A percentile compares a stretch with the other conserved stretches of the same genome.
Conservation (phyloP, 306 rosid species). For the Cucumis sativus region Cucumber_9930_V3 NC_026655.2:22679001-22679500, state of each 20-base stretch:
- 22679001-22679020: neutral
- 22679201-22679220: constrained; percentile 11
- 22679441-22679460: neutral
- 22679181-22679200: neutral
- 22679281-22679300: constrained; percentile 82
- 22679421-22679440: neutral
- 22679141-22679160: neutral
- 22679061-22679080: neutral
- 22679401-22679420: neutral
- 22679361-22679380: neutral
- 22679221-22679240: constrained; percentile 59
- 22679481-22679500: neutral
- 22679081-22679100: neutral
- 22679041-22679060: neutral
- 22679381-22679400: neutral
- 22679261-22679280: constrained; percentile 71
- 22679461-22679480: neutral
- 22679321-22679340: constrained; percentile 49
- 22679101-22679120: constrained; percentile 6
- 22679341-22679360: constrained; percentile 56
- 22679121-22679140: neutral
- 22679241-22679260: constrained; percentile 96
- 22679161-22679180: neutral
- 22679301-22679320: constrained; percentile 45
- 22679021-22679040: neutral